phyloP scores from a whole-genome alignment of 1,139 yeast genomes.

The Scheffersomyces lignicola region DNA sequence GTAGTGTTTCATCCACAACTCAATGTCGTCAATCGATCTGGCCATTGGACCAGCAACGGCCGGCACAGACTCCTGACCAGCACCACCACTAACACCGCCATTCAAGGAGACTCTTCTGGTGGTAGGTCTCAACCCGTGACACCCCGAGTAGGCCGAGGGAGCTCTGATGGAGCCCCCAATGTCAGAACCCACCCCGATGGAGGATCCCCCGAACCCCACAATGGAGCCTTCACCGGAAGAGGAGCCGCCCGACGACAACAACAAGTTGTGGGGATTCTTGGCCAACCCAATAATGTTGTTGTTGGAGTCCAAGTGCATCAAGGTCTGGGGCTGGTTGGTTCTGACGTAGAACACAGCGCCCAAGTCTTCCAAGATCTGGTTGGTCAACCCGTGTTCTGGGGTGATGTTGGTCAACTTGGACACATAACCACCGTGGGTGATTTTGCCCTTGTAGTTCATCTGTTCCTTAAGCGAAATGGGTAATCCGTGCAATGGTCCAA shows the following conservation, averaged over 20 bases:
- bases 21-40: constrained; percentile 61
- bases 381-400: constrained; percentile 49
- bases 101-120: constrained; percentile 54
- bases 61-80: constrained; percentile 58
- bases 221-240: constrained; percentile 77
- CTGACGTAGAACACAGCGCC: constrained; percentile 65
- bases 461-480: constrained; percentile 82
- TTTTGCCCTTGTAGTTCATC: constrained; percentile 54
- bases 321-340: constrained; percentile 48
- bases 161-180: constrained; percentile 79
- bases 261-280: constrained; percentile 40
- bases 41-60: constrained; percentile 67
- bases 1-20: constrained; percentile 57
- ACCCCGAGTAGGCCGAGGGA: constrained; percentile 73
- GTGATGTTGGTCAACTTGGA: constrained; percentile 52
- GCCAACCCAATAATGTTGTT: constrained; percentile 43
- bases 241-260: constrained; percentile 57
- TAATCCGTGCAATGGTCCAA: constrained; percentile 77
- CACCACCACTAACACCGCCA: constrained; percentile 56
- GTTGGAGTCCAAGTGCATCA: constrained; percentile 48
- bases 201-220: constrained; percentile 63
- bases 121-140: constrained; percentile 69
- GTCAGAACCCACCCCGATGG: constrained; percentile 72
- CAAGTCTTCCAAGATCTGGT: constrained; percentile 52
- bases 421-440: constrained; percentile 66